Base-by-base conservation (phyloP, 257 asterid genomes). In the Plantago major region DNA sequence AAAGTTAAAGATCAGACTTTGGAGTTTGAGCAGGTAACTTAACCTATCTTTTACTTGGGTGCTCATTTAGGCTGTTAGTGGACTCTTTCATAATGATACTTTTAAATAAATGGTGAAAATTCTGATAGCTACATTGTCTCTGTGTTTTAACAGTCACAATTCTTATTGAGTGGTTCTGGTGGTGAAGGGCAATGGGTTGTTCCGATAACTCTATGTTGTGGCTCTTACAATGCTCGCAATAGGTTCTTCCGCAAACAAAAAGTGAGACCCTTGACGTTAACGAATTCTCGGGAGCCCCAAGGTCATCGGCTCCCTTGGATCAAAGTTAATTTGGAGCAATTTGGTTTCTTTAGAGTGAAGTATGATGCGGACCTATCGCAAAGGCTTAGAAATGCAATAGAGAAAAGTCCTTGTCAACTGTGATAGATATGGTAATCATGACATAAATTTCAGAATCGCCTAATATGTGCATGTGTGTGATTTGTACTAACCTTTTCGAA, bases 271-370 rank as follows among this genome's bases (percentile, higher is more conserved):
- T 83, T 67, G 77, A 90, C 74, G 70, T 88, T 49, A 82, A 80
- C 70, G 92, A 85, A 42, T 62, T 79, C 30, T 75, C 82, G 58
- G 79, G 80, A 49, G 72, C 76, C 63, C 73, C 87, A 26, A 22
- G 30, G 11, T 67, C 87, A 69, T 57, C 80, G 75, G 71, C 55
- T 65, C 67, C 77, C 82, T 40, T 91, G 95, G 95, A 80, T 86
- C 68, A 91, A 91, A 70, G 79, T 88, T 61, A 91, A 91, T 58
- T 82, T 86, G 66, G 90, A 86, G 19, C 98, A 86, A 71, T 72
- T 93, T 71, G 91, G 90, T 67, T 91, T 91, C 76, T 91, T 66
- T 66, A 74, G 95, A 61, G 98, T 91, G 77, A 91, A 85, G 69
- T 90, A 90, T 69, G 98, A 88, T 52, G 94, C 85, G 18, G 82